Evolutionary conservation across 371 early-diverging fungal genomes (phyloP), one percentile per base, ranked within the genome.

Genomic region (Cokeromyces recurvatus): DNA sequence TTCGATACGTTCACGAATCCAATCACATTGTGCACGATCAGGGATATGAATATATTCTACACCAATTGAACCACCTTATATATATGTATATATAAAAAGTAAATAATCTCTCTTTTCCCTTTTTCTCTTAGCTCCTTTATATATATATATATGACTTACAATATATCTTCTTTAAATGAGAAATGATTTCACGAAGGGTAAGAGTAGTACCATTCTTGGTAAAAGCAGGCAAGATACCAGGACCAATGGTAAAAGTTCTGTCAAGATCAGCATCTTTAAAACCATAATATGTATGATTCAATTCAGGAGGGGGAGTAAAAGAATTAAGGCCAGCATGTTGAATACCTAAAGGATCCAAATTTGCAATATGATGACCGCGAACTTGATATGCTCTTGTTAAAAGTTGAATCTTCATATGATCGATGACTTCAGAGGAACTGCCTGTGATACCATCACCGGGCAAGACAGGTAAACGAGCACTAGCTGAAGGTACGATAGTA

Each of bases 391-490:
- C 98, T 46, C 98, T 85, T 22, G 92, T 94, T 49, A 97, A 65
- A n/a, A 96, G 84, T 78, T 97, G 97, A 39, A 97, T 86, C 78
- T 97, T 97, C 85, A 97, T 84, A 67, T 96, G 96, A 73, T 96
- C 97, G 69, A 90, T 79, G 38, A 95, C 86, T 44, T 89, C 89
- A 27, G 65, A 58, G 23, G 79, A 72, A 20, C 22, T 43, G 38
- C 50, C 46, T 19, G 50, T 51, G 19, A 66, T 37, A 17, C 57
- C 57, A 3, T 60, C 60, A 44, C 67, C 69, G 19, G 81, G 80
- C 25, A 86, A 57, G 17, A 66, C 71, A 24, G 89, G 78, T 10
- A 85, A 75, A 57, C 81, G 84, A 38, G 85, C 84, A 45, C 80
- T 78, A 20, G 75, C 76, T 27, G 84, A 75, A 8, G 89, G 80